These are phyloP conservation scores for Colletotrichum sidae DNA, from an alignment of 2,329 filamentous ascomycete genomes.

Conservation along the genomic window DNA sequence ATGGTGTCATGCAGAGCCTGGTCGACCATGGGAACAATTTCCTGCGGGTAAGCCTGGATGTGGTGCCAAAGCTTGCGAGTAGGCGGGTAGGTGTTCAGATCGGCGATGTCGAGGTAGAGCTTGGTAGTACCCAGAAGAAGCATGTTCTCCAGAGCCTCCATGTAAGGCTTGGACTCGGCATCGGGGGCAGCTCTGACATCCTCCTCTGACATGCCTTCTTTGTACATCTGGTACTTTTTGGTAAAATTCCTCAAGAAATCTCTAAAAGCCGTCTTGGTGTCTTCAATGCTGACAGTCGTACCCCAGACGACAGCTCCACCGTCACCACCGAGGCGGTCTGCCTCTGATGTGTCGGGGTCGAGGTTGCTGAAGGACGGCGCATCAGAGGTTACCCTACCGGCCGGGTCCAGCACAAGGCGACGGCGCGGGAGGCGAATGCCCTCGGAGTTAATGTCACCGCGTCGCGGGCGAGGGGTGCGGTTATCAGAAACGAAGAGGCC, in stretches of 20 bases:
- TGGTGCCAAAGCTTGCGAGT: conserved; percentile 97
- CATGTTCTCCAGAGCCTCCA: conserved; percentile 90
- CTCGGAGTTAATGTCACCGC: conserved; percentile 91
- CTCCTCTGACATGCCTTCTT: conserved; percentile 83
- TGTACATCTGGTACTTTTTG: conserved; percentile 92
- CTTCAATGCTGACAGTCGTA: conserved; percentile 93
- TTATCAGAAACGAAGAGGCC: conserved; percentile 77
- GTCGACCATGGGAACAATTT: conserved; percentile 97
- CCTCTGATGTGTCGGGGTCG: conserved; percentile 90
- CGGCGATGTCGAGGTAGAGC: conserved; percentile 88
- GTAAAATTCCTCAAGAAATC: conserved; percentile 94
- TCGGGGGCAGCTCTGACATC: conserved; percentile 77
- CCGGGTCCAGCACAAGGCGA: conserved; percentile 69
- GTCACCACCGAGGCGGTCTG: conserved; percentile 84
- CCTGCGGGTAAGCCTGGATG: conserved; percentile 91
- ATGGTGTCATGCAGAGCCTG: conserved; percentile 93
- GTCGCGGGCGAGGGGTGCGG: conserved; percentile 73
- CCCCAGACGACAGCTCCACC: conserved; percentile 93
- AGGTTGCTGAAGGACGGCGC: conserved; percentile 70
- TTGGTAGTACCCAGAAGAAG: conserved; percentile 84
- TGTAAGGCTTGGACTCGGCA: conserved; percentile 84
- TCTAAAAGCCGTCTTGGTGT: conserved; percentile 88
- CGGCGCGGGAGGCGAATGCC: conserved; percentile 68
- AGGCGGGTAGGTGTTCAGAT: conserved; percentile 91
- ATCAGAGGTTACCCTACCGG: conserved; percentile 71